Evolutionary conservation across 352 stramenopile genomes (phyloP).

Genomic region (Pythium coloratum): DNA sequence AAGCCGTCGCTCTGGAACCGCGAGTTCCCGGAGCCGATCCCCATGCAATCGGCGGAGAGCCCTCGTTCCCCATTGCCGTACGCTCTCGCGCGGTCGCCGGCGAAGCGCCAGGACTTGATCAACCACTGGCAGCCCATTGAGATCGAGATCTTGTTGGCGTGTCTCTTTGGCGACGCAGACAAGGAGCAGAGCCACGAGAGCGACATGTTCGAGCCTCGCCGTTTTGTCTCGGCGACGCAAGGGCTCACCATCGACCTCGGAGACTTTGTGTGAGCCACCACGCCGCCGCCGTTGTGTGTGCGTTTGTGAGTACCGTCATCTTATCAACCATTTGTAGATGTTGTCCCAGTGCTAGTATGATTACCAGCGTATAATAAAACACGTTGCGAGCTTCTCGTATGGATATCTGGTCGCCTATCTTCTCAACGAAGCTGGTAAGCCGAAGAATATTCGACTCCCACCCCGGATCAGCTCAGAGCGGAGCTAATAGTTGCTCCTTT

Average conservation of each 20-base stretch:
- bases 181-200: not conserved
- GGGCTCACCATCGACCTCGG: not conserved
- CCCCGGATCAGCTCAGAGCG: too few species aligned
- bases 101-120: conserved; percentile 10
- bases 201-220: not conserved
- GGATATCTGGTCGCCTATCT: too few species aligned
- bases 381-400: too few species aligned
- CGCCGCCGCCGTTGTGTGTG: not conserved
- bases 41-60: conserved; percentile 7
- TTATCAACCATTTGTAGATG: not conserved
- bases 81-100: conserved; percentile 1
- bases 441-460: too few species aligned
- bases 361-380: not conserved
- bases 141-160: conserved; percentile 31
- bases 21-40: conserved; percentile 22
- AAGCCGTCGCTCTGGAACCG: conserved; percentile 30
- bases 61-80: conserved; percentile 4
- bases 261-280: not conserved
- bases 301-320: not conserved
- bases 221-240: not conserved
- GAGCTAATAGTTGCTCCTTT: too few species aligned
- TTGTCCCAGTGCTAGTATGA: not conserved
- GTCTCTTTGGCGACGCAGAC: conserved; percentile 26
- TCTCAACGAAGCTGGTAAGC: too few species aligned
- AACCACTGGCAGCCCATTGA: conserved; percentile 28